These are phyloP conservation scores for Gamsiella multidivaricata DNA, from an alignment of 192 early-diverging fungal genomes.

Conservation along the genomic window DNA sequence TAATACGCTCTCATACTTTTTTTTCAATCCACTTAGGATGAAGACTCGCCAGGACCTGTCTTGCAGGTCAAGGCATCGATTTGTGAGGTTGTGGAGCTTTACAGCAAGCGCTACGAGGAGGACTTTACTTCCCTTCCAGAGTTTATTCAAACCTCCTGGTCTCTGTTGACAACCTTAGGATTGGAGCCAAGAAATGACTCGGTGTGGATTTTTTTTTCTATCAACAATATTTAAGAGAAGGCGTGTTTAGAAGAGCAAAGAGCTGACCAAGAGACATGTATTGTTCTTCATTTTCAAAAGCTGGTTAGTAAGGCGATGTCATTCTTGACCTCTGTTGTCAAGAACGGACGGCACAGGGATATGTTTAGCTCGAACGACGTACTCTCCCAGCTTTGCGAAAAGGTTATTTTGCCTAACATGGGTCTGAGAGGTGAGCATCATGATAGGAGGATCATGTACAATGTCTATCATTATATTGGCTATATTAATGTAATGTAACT, in stretches of 20 bases:
- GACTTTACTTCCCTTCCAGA: conserved; percentile 81
- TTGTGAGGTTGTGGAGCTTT: conserved; percentile 92
- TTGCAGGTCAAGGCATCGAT: conserved; percentile 94
- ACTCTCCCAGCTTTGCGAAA: conserved; percentile 86
- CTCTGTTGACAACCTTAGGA: conserved; percentile 81
- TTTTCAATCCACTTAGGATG: conserved; percentile 64
- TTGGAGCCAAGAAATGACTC: conserved; percentile 82
- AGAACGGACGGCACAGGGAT: conserved; percentile 72
- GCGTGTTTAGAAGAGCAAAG: neutral
- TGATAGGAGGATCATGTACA: too few species aligned
- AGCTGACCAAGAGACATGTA: neutral
- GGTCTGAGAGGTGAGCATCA: conserved; percentile 69
- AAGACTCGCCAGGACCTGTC: conserved; percentile 84
- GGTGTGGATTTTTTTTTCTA: conserved; percentile 55
- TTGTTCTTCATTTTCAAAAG: conserved; percentile 25
- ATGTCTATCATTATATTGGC: too few species aligned
- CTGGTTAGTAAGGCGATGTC: conserved; percentile 90
- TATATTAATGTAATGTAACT: too few species aligned
- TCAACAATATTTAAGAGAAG: neutral
- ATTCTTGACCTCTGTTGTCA: conserved; percentile 90
- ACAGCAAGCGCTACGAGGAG: conserved; percentile 91
- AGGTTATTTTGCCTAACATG: conserved; percentile 94
- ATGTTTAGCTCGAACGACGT: conserved; percentile 81
- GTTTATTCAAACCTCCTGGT: conserved; percentile 93
- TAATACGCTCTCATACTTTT: neutral